Percentiles rank a stretch among this genome's conserved stretches.
Conservation (phyloP, 257 asterid species). For the Scutellaria galericulata region DNA sequence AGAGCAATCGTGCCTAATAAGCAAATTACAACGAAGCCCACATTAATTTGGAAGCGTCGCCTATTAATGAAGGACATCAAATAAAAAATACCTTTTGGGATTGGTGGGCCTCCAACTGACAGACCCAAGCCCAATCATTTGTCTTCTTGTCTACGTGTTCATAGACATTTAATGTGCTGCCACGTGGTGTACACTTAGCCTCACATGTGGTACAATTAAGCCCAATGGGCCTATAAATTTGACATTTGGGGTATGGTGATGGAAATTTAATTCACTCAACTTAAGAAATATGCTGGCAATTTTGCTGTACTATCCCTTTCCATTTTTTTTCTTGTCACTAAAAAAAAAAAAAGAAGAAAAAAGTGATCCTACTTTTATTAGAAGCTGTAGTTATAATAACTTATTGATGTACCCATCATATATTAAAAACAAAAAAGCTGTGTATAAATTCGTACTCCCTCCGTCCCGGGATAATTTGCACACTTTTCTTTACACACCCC, state of each 20-base stretch:
- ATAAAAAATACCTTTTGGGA: conserved; percentile 30
- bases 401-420: background rate
- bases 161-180: conserved; percentile 39
- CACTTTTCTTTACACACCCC: too few relatives aligned
- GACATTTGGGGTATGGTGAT: conserved; percentile 26
- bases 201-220: conserved; percentile 39
- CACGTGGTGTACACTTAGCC: conserved; percentile 42
- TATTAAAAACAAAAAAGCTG: background rate
- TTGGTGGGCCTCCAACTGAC: conserved; percentile 32
- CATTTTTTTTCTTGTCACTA: background rate
- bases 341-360: too few relatives aligned
- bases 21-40: conserved; percentile 17
- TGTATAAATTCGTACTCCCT: too few relatives aligned
- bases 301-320: conserved; percentile 33
- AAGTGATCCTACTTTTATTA: conserved; percentile 4
- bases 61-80: background rate
- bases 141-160: conserved; percentile 44
- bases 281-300: background rate
- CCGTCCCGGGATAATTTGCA: too few relatives aligned
- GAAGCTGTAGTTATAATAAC: background rate
- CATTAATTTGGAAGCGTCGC: background rate
- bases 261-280: background rate
- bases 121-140: conserved; percentile 40
- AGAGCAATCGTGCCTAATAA: background rate
- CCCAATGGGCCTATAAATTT: conserved; percentile 47